Evolutionary conservation across 352 stramenopile genomes (phyloP).

Genomic region (Blastocystis sp.): DNA sequence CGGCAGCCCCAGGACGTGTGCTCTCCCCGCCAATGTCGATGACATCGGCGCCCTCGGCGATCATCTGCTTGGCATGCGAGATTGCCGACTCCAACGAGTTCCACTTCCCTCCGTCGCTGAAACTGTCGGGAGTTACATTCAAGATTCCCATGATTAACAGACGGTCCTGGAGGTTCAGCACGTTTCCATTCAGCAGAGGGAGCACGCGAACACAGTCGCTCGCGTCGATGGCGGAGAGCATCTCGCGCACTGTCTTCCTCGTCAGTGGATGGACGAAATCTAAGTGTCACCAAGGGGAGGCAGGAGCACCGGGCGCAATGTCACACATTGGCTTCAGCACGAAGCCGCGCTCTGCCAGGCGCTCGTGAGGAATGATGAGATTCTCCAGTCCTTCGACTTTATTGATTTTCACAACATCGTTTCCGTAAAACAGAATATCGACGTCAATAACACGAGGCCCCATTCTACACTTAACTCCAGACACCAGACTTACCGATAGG

Average conservation of each 20-base stretch:
- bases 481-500: slow-evolving; percentile 65
- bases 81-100: slow-evolving; percentile 72
- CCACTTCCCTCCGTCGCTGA: slow-evolving; percentile 83
- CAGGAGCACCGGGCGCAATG: slow-evolving; percentile 71
- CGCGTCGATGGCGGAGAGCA: neutral
- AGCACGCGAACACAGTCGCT: neutral
- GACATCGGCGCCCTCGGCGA: slow-evolving; percentile 80
- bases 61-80: slow-evolving; percentile 78
- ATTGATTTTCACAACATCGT: slow-evolving; percentile 71
- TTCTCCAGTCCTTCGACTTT: slow-evolving; percentile 68
- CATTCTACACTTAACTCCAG: slow-evolving; percentile 71
- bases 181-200: neutral
- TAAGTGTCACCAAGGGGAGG: neutral
- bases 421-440: slow-evolving; percentile 86
- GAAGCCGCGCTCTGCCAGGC: slow-evolving; percentile 88
- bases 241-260: slow-evolving; percentile 1
- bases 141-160: slow-evolving; percentile 91
- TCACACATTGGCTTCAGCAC: slow-evolving; percentile 89
- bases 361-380: slow-evolving; percentile 86
- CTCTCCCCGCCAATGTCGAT: slow-evolving; percentile 97
- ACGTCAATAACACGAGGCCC: slow-evolving; percentile 86
- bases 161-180: slow-evolving; percentile 49
- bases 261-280: slow-evolving; percentile 37
- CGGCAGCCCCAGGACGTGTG: slow-evolving; percentile 85
- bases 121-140: slow-evolving; percentile 97